Conservation (phyloP, 495 filamentous ascomycete species). For the Penicillium robsamsonii region DNA sequence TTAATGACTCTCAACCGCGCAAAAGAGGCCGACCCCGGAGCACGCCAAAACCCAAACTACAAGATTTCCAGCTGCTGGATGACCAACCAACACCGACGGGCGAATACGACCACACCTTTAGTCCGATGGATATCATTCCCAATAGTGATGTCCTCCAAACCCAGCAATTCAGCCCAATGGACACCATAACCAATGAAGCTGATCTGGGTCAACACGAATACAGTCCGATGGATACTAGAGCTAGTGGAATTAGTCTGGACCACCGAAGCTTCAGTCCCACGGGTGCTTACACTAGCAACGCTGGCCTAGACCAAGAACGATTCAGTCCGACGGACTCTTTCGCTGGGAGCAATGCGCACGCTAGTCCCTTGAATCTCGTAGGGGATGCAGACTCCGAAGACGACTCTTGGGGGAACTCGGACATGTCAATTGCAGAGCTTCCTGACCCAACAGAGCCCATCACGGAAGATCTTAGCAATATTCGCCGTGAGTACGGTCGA, state of each 20-base stretch:
- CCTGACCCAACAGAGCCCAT: slow-evolving; percentile 15
- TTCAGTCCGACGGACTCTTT: slow-evolving; percentile 27
- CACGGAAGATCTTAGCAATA: neutral
- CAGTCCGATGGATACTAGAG: neutral
- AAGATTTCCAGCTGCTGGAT: slow-evolving; percentile 13
- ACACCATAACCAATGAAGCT: neutral
- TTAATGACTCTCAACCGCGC: slow-evolving; percentile 27
- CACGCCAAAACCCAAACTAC: slow-evolving; percentile 19
- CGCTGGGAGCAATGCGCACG: slow-evolving; percentile 17
- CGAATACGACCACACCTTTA: slow-evolving; percentile 15
- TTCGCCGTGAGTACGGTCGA: slow-evolving; percentile 21
- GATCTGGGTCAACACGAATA: neutral
- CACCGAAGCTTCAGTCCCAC: slow-evolving; percentile 20
- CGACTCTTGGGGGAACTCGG: slow-evolving; percentile 27
- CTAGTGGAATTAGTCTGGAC: neutral
- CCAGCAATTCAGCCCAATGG: slow-evolving; percentile 22
- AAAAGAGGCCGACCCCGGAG: slow-evolving; percentile 40
- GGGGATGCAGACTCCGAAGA: slow-evolving; percentile 28
- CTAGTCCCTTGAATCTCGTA: slow-evolving; percentile 31
- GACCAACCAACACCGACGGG: slow-evolving; percentile 21
- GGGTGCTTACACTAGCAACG: slow-evolving; percentile 13
- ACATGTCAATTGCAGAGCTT: slow-evolving; percentile 26
- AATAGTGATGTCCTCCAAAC: slow-evolving; percentile 17
- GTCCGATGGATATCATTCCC: slow-evolving; percentile 25
- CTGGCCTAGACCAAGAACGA: slow-evolving; percentile 14